phyloP scores from a whole-genome alignment of 1,284 basidiomycete genomes.

The Naganishia albida region DNA sequence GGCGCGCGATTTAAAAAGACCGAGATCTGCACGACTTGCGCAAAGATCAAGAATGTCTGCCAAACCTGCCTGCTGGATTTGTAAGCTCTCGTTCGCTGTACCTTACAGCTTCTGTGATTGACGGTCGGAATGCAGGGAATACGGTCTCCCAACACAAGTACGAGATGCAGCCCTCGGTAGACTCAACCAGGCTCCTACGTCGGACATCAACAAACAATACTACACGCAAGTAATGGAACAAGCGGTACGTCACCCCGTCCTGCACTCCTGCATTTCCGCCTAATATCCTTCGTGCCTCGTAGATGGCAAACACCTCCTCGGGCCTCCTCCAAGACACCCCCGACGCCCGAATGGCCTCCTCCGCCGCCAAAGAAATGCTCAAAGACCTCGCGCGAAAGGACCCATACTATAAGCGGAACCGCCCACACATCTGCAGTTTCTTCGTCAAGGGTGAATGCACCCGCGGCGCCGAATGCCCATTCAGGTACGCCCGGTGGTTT shows the following conservation, averaged over 20 bases:
- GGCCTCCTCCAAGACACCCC: slow-evolving; percentile 38
- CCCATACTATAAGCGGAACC: slow-evolving; percentile 94
- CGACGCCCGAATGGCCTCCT: slow-evolving; percentile 68
- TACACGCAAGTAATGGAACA: slow-evolving; percentile 93
- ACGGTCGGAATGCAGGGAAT: slow-evolving; percentile 61
- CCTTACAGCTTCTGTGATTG: slow-evolving; percentile 31
- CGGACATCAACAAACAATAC: slow-evolving; percentile 93
- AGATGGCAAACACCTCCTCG: slow-evolving; percentile 51
- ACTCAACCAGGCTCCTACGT: slow-evolving; percentile 84
- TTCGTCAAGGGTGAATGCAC: slow-evolving; percentile 93
- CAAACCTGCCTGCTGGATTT: slow-evolving; percentile 96
- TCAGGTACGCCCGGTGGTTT: slow-evolving; percentile 58
- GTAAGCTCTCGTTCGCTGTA: slow-evolving; percentile 34
- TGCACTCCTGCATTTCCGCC: neutral
- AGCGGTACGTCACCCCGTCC: slow-evolving; percentile 8
- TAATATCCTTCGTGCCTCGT: neutral
- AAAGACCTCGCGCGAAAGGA: slow-evolving; percentile 90
- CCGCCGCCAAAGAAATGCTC: slow-evolving; percentile 91
- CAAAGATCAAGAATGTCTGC: slow-evolving; percentile 98
- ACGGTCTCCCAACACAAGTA: slow-evolving; percentile 94
- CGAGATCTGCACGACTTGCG: slow-evolving; percentile 97
- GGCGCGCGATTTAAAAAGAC: slow-evolving; percentile 96
- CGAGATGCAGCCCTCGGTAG: slow-evolving; percentile 90
- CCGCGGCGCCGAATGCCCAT: slow-evolving; percentile 89
- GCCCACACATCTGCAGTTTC: slow-evolving; percentile 92